phyloP scores from a whole-genome alignment of 257 asterid genomes.

The Rubia yunnanensis region DNA sequence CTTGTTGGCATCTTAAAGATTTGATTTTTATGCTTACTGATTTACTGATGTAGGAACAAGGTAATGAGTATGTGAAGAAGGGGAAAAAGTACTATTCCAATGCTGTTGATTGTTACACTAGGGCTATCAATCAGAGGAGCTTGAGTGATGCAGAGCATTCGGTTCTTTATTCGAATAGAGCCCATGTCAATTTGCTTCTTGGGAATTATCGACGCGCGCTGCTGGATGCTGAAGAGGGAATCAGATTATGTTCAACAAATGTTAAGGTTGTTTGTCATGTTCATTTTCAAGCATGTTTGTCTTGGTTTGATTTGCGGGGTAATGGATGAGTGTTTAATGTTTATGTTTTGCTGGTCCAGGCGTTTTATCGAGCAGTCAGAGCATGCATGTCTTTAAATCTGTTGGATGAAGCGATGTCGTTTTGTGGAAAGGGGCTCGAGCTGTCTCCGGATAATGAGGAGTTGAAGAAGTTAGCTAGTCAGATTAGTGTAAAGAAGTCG shows the following conservation, averaged over 20 bases:
- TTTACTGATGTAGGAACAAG: constrained; percentile 49
- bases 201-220: constrained; percentile 79
- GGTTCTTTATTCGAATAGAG: constrained; percentile 67
- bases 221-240: constrained; percentile 83
- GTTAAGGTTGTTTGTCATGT: constrained; percentile 49
- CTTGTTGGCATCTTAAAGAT: neutral
- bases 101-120: constrained; percentile 86
- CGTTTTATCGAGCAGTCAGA: constrained; percentile 74
- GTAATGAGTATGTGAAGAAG: constrained; percentile 69
- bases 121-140: constrained; percentile 86
- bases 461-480: constrained; percentile 55
- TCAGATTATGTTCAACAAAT: constrained; percentile 48
- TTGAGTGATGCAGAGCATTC: constrained; percentile 60
- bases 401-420: constrained; percentile 63
- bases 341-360: constrained; percentile 32
- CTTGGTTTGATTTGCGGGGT: neutral
- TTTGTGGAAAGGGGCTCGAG: constrained; percentile 63
- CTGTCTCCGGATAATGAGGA: constrained; percentile 68
- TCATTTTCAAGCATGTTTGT: constrained; percentile 1
- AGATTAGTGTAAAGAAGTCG: constrained; percentile 36
- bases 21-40: neutral
- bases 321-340: neutral
- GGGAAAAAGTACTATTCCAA: constrained; percentile 78
- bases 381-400: constrained; percentile 65
- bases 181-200: constrained; percentile 78